Percentiles rank a stretch among this genome's conserved stretches.
These are phyloP conservation scores for Laetiporus sulphureus DNA, from an alignment of 1,284 basidiomycete species.

Conservation along the genomic window DNA sequence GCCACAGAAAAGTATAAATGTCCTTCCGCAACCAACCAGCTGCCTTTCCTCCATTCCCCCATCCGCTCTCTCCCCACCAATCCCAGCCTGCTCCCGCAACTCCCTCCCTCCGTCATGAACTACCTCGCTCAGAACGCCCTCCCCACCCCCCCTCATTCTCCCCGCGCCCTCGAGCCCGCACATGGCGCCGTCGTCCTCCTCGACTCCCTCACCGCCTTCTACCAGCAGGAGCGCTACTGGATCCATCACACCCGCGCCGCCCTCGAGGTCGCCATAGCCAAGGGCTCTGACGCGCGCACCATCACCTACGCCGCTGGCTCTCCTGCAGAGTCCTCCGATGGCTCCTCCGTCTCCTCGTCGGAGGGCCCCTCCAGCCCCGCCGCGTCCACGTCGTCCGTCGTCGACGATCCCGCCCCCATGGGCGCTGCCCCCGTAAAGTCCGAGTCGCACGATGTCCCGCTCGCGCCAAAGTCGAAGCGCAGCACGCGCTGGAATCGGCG, in stretches of 20 bases:
- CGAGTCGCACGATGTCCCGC: slow-evolving; percentile 20
- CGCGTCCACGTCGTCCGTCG: slow-evolving; percentile 3
- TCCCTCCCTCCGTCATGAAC: slow-evolving; percentile 14
- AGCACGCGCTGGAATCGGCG: slow-evolving; percentile 37
- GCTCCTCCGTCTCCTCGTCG: slow-evolving; percentile 6
- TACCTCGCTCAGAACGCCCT: slow-evolving; percentile 25
- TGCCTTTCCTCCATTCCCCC: slow-evolving; percentile 10
- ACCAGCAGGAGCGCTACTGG: slow-evolving; percentile 64
- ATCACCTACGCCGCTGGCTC: slow-evolving; percentile 23
- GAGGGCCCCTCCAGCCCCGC: slow-evolving; percentile 12
- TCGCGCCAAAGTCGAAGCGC: slow-evolving; percentile 7
- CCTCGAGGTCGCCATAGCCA: slow-evolving; percentile 27
- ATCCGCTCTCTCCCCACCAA: slow-evolving; percentile 3
- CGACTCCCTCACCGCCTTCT: slow-evolving; percentile 56
- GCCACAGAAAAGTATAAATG: slow-evolving; percentile 20
- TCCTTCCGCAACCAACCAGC: slow-evolving; percentile 15
- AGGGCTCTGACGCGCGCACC: slow-evolving; percentile 24
- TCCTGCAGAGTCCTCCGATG: slow-evolving; percentile 16
- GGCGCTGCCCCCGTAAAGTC: slow-evolving; percentile 17
- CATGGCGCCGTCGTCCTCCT: slow-evolving; percentile 47
- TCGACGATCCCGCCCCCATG: slow-evolving; percentile 7
- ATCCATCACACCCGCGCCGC: slow-evolving; percentile 40
- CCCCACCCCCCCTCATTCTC: slow-evolving; percentile 42
- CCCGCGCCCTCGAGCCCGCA: slow-evolving; percentile 26
- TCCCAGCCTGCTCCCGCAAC: background rate